phyloP scores from a whole-genome alignment of 2,329 filamentous ascomycete species.

The Aspergillus novofumigatus region DNA sequence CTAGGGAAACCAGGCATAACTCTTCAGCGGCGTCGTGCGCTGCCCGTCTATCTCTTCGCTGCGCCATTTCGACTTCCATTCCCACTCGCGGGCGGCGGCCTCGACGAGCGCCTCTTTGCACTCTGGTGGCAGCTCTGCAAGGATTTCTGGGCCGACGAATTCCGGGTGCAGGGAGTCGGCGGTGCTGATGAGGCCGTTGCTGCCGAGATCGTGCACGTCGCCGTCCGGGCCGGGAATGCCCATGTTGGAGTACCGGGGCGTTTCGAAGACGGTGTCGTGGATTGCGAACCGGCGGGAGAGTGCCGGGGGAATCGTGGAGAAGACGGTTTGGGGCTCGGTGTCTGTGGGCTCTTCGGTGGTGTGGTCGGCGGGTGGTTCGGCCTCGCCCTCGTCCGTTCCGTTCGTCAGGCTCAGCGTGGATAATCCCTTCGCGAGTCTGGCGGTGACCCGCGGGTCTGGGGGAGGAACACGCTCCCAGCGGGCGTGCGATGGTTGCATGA shows the following conservation, averaged over 20 bases:
- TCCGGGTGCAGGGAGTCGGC: slow-evolving; percentile 33
- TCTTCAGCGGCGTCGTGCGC: slow-evolving; percentile 30
- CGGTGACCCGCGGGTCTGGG: slow-evolving; percentile 28
- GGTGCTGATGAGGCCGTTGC: slow-evolving; percentile 39
- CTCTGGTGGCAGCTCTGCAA: slow-evolving; percentile 42
- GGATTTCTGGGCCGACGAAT: slow-evolving; percentile 37
- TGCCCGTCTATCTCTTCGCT: slow-evolving; percentile 58
- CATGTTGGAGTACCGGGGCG: slow-evolving; percentile 54
- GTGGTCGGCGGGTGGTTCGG: slow-evolving; percentile 8
- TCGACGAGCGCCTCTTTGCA: slow-evolving; percentile 70
- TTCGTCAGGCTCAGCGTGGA: slow-evolving; percentile 34
- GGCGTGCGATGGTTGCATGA: slow-evolving; percentile 84
- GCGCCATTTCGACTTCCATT: slow-evolving; percentile 73
- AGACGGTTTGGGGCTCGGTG: slow-evolving; percentile 35
- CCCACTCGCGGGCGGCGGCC: slow-evolving; percentile 59
- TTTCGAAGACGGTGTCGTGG: slow-evolving; percentile 57
- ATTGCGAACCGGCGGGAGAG: slow-evolving; percentile 61
- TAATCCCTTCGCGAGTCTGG: slow-evolving; percentile 30
- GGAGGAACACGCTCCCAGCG: slow-evolving; percentile 70
- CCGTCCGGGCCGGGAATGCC: slow-evolving; percentile 53
- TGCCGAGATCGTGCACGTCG: slow-evolving; percentile 36
- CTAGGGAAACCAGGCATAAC: slow-evolving; percentile 39
- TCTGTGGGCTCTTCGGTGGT: slow-evolving; percentile 6
- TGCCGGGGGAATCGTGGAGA: slow-evolving; percentile 52
- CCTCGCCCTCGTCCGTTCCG: slow-evolving; percentile 20